Evolutionary conservation across 2,329 filamentous ascomycete genomes (phyloP), one percentile per base, ranked within the genome.

Genomic region (Colletotrichum brevisporum): DNA sequence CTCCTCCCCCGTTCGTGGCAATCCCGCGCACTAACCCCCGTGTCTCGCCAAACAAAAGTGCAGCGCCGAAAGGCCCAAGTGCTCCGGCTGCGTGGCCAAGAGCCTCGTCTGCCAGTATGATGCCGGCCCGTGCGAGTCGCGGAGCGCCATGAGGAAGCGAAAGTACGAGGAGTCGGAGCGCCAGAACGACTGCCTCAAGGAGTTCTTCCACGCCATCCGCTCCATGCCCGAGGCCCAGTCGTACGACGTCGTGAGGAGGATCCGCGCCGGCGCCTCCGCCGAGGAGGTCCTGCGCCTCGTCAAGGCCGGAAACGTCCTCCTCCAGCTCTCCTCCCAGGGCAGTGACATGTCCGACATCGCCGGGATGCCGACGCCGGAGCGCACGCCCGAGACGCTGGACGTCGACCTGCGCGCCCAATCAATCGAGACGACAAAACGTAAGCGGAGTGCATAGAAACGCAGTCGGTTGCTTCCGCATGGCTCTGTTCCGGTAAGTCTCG

Each of bases 1-100:
- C n/a, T 12, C 13, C n/a, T 5, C 16, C 24, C 18, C 52, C 4
- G 24, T 6, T 4, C 9, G n/a, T 39, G 6, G 13, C 16, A 52
- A 48, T n/a, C 45, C 10, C 21, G 26, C 18, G 13, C 57, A 21
- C 57, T 66, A 21, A 66, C 39, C 24, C 8, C 12, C 16, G n/a
- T n/a, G 27, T 15, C 39, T 10, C n/a, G 24, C 31, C 31, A 36
- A 36, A 36, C 31, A 36, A 5, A 82, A 83, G 74, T 83, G 81
- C 72, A 76, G 82, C 56, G 81, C 80, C 75, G 79, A 78, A 70
- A 78, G 80, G 16, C 81, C 81, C 55, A 77, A 72, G 64, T 83
- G 81, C 71, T 77, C 79, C 47, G 75, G 79, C 59, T 83, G 81
- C 71, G 52, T 61, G 55, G 70, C 74, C 51, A 79, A 80, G 63